These are phyloP conservation scores for Yarrowia phangngaensis DNA, from an alignment of 805 yeast genomes.

Conservation along the genomic window DNA sequence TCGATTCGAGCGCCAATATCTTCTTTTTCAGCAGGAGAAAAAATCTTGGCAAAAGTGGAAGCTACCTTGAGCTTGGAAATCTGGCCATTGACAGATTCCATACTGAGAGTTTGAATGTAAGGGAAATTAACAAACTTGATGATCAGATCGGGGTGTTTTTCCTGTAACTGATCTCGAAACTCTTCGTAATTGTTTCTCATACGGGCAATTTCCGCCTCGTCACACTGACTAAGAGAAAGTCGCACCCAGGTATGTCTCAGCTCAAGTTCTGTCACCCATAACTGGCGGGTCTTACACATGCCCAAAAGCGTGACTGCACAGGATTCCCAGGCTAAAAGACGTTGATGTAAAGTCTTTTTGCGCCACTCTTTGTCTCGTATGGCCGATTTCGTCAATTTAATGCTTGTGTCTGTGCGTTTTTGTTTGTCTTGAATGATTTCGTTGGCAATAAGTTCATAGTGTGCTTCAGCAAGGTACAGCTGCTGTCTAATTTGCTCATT, in stretches of 20 bases:
- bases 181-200: slow-evolving; percentile 34
- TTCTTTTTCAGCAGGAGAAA: slow-evolving; percentile 33
- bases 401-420: not conserved
- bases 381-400: slow-evolving; percentile 3
- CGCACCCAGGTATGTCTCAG: slow-evolving; percentile 50
- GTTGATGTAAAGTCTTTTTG: slow-evolving; percentile 4
- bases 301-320: slow-evolving; percentile 28
- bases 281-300: not conserved
- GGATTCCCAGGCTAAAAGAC: slow-evolving; percentile 16
- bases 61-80: slow-evolving; percentile 69
- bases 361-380: slow-evolving; percentile 13
- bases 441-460: slow-evolving; percentile 11
- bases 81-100: slow-evolving; percentile 53
- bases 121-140: slow-evolving; percentile 56
- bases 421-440: slow-evolving; percentile 18
- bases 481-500: slow-evolving; percentile 2
- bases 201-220: slow-evolving; percentile 40
- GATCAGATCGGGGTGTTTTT: slow-evolving; percentile 31
- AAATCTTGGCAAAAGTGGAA: slow-evolving; percentile 55
- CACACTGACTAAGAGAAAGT: slow-evolving; percentile 46
- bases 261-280: not conserved
- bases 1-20: slow-evolving; percentile 23
- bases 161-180: slow-evolving; percentile 27
- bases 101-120: slow-evolving; percentile 54
- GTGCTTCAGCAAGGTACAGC: slow-evolving; percentile 19